Base-by-base conservation (phyloP, 768 basidiomycete genomes). In the Phanerodontia chrysosporium region DNA sequence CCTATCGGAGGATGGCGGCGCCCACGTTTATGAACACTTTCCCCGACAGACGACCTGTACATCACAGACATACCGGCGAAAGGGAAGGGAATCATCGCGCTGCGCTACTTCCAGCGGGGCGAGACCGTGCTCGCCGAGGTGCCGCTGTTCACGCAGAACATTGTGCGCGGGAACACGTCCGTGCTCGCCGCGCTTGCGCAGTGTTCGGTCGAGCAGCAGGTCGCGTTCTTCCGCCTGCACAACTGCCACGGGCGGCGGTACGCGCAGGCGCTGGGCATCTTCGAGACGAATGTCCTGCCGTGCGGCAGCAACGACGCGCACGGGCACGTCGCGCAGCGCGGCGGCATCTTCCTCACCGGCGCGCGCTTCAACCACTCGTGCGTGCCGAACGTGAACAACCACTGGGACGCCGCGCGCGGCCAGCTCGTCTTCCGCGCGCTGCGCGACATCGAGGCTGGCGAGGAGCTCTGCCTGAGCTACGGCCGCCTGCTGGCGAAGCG, bases 401-500 rank as follows among this genome's bases (percentile, higher is more conserved):
- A 35, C 30, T 72, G 71, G 71, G 67, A 72, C 51, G 49, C 56
- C 18, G 52, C 52, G n/a, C 36, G 49, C 27, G 62, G 61, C 21
- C 45, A 35, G 27, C 62, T 72, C 58, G 57, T 58, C 24, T 67
- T 71, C 59, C 62, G 64, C n/a, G 68, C 69, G 6, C 42, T 70
- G 30, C 60, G 63, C 39, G 68, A 67, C 42, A 58, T 73, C 51
- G 61, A 13, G n/a, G 46, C 53, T 6, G 69, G 65, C 18, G 68
- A 71, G 56, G 71, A 73, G 64, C 64, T 73, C 7, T 70, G 68
- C 54, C 65, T 71, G 49, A 60, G 55, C 42, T 73, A 73, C 51
- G 59, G 59, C 14, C 53, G 60, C 45, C 42, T 67, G 21, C 60
- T 70, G 0, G 65, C 52, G 32, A 55, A 58, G 25, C 58, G 63